Base-by-base conservation (phyloP, 1,139 yeast genomes). In the Pichia sp. region DNA sequence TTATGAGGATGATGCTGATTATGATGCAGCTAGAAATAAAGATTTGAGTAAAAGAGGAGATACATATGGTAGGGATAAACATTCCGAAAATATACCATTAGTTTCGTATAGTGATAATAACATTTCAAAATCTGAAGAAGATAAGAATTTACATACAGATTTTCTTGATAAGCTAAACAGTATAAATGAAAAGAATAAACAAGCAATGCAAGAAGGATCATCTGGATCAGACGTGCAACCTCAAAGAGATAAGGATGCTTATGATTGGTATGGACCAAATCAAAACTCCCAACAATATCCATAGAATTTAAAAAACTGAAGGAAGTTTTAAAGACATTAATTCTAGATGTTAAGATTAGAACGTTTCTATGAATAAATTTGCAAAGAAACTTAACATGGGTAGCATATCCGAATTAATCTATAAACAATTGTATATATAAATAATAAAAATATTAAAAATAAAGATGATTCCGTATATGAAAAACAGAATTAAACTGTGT, bases 141-240 rank as follows among this genome's bases (percentile, higher is more conserved):
- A 25, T n/a, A 22, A 5, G 6, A 27, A 27, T 30, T 23, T 41
- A 41, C 45, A 45, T 35, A 26, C 30, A 12, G 33, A 34, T 34
- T 45, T 45, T n/a, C 35, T 45, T 23, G 35, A 41, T 32, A 33
- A 25, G 12, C 29, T 41, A 35, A 36, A 31, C 9, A 16, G 28
- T 11, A 35, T 25, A 12, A 16, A 22, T 22, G 28, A 24, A 5
- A 11, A 20, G 6, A 16, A 26, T 12, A 37, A 27, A 12, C n/a
- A 20, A 31, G 34, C 25, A 6, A 9, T 38, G 27, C 42, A 43
- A 36, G 38, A 39, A 28, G 40, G 43, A 20, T 36, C 46, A 8
- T 43, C 46, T 3, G 32, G 37, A 11, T 34, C 39, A 23, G 42
- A 35, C 23, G 20, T 16, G 16, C 16, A 16, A 16, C 16, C 16